phyloP scores from a whole-genome alignment of 1,284 basidiomycete genomes.

The Apiotrichum gamsii region DNA sequence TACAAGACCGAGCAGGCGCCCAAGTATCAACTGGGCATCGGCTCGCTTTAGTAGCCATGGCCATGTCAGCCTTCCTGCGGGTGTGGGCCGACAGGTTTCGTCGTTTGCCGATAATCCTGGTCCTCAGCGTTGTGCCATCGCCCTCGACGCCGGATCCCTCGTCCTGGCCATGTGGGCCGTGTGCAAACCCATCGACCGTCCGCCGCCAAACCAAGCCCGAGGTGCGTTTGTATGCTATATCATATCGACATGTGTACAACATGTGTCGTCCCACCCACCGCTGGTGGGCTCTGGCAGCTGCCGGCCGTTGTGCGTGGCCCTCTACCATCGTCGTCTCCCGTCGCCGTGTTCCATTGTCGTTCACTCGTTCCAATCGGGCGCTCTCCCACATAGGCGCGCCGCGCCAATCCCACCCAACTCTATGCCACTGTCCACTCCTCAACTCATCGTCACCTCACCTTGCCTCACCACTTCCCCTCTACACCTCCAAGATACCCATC shows the following conservation, averaged over 20 bases:
- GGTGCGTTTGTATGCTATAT: slow-evolving; percentile 2
- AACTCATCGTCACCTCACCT: background rate
- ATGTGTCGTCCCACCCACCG: background rate
- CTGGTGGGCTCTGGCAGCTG: too few species aligned
- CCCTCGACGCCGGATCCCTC: too few species aligned
- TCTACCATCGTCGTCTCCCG: too few species aligned
- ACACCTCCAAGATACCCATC: slow-evolving; percentile 61
- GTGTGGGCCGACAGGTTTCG: too few species aligned
- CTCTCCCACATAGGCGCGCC: background rate
- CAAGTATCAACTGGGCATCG: slow-evolving; percentile 48
- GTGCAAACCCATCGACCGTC: too few species aligned
- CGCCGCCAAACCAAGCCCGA: too few species aligned
- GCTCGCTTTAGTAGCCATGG: too few species aligned
- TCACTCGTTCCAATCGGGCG: background rate
- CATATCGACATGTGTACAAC: slow-evolving; percentile 7
- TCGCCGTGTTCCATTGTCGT: background rate
- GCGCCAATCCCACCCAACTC: background rate
- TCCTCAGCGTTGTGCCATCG: too few species aligned
- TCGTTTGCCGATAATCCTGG: too few species aligned
- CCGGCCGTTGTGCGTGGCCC: too few species aligned
- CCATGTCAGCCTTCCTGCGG: too few species aligned
- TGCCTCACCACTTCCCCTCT: background rate
- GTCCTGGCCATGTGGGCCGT: too few species aligned
- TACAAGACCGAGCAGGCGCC: slow-evolving; percentile 46
- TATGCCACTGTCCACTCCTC: background rate